Evolutionary conservation across 768 basidiomycete genomes (phyloP).

Genomic region (Saitozyma sp.): DNA sequence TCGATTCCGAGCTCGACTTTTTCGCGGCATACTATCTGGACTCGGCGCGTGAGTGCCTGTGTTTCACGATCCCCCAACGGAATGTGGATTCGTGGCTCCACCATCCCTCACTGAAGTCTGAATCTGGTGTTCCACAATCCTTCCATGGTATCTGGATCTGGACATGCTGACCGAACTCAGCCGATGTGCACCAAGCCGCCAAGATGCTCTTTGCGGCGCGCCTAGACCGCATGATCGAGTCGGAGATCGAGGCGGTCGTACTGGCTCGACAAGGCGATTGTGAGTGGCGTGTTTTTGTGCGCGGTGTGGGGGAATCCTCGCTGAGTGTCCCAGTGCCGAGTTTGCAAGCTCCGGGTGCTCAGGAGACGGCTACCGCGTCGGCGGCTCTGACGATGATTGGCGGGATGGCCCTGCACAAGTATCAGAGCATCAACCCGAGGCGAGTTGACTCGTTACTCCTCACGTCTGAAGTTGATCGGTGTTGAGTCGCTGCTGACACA

Average conservation of each 20-base stretch:
- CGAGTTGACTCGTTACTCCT: constrained; percentile 48
- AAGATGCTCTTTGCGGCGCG: constrained; percentile 75
- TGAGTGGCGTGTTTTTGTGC: constrained; percentile 11
- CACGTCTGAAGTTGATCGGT: not conserved
- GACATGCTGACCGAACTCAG: constrained; percentile 51
- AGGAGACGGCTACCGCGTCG: constrained; percentile 63
- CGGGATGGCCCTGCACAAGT: constrained; percentile 76
- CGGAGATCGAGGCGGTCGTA: constrained; percentile 62
- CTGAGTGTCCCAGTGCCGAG: constrained; percentile 30
- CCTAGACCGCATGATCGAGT: constrained; percentile 67
- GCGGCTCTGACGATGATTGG: constrained; percentile 79
- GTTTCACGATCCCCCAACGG: not conserved
- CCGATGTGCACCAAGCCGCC: constrained; percentile 74
- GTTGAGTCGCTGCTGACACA: not conserved
- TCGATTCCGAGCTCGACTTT: constrained; percentile 69
- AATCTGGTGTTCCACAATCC: not conserved
- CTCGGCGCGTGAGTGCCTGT: constrained; percentile 61
- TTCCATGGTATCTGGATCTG: not conserved
- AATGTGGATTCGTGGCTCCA: not conserved
- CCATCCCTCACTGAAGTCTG: too few species aligned
- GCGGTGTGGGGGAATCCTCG: not conserved
- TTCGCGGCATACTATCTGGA: constrained; percentile 77
- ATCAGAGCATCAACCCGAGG: constrained; percentile 72
- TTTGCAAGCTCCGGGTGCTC: constrained; percentile 63
- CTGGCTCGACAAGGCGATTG: constrained; percentile 53